Conservation (phyloP, 2,329 filamentous ascomycete genomes). For the Sphaerostilbella broomeana region DNA sequence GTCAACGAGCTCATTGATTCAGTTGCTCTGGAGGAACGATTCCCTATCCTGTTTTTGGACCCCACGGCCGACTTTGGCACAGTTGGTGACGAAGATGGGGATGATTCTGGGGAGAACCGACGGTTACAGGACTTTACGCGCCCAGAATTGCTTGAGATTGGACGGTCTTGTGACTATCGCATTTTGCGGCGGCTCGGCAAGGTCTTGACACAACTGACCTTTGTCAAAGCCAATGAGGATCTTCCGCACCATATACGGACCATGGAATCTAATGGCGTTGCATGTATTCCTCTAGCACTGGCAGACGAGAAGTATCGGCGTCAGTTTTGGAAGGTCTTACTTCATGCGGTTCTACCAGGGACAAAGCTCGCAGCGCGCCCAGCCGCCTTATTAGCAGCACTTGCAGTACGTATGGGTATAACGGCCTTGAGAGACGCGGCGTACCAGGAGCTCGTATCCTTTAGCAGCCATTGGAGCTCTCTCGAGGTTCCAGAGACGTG, state of each 20-base stretch:
- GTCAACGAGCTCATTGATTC: slow-evolving; percentile 32
- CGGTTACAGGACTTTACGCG: slow-evolving; percentile 33
- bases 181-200: slow-evolving; percentile 42
- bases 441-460: slow-evolving; percentile 34
- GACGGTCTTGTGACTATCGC: slow-evolving; percentile 41
- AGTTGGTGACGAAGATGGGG: slow-evolving; percentile 17
- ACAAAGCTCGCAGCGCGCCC: slow-evolving; percentile 40
- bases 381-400: slow-evolving; percentile 39
- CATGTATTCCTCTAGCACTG: slow-evolving; percentile 39
- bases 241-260: slow-evolving; percentile 36
- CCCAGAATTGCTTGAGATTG: slow-evolving; percentile 44
- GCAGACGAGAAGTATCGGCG: slow-evolving; percentile 27
- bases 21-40: slow-evolving; percentile 33
- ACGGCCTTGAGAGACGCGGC: slow-evolving; percentile 34
- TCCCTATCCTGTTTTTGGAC: slow-evolving; percentile 44
- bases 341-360: slow-evolving; percentile 42
- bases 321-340: slow-evolving; percentile 42
- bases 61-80: slow-evolving; percentile 36
- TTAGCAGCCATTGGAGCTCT: slow-evolving; percentile 40
- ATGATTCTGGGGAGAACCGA: slow-evolving; percentile 13
- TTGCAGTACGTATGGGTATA: slow-evolving; percentile 43
- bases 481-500: slow-evolving; percentile 43
- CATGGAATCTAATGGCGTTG: slow-evolving; percentile 26
- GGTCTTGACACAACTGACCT: slow-evolving; percentile 41
- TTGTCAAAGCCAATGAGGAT: slow-evolving; percentile 32